These are phyloP conservation scores for Durio zibethinus DNA, from an alignment of 345 rosid genomes.

Conservation along the genomic window DNA sequence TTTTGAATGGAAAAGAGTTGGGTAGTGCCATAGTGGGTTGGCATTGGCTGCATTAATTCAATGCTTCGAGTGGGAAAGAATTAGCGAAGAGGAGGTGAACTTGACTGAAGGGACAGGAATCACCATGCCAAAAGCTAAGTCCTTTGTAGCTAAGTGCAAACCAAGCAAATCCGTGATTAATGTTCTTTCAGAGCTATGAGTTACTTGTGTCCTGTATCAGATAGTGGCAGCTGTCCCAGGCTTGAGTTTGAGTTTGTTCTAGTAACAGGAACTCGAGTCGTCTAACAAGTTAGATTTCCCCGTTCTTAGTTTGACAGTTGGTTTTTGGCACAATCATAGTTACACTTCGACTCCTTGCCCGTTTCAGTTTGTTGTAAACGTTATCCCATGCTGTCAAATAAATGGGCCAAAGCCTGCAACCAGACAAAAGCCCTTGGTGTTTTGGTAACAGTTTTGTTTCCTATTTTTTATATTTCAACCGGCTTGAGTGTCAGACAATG, in stretches of 20 bases:
- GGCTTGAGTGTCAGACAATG: not conserved
- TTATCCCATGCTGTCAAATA: not conserved
- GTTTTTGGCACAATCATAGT: no score
- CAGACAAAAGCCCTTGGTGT: not conserved
- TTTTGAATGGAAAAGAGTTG: not conserved
- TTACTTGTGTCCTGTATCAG: not conserved
- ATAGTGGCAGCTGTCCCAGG: not conserved
- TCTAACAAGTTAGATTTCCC: not conserved
- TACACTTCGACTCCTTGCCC: not conserved
- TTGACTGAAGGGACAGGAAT: conserved; percentile 11
- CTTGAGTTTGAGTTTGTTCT: not conserved
- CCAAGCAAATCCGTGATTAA: conserved; percentile 13
- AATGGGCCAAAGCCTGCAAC: not conserved
- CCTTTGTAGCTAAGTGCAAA: conserved; percentile 26
- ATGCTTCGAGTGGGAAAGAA: conserved; percentile 26
- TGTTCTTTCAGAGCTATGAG: not conserved
- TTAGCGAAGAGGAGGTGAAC: conserved; percentile 11
- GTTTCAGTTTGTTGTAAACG: not conserved
- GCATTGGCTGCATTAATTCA: conserved; percentile 24
- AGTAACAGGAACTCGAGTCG: no score
- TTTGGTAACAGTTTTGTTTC: not conserved
- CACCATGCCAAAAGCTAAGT: conserved; percentile 22
- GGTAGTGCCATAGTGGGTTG: no score
- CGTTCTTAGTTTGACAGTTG: not conserved
- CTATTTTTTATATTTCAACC: not conserved